Percentiles rank a stretch among this genome's conserved stretches.
Evolutionary conservation across 2,329 filamentous ascomycete species (phyloP).

Genomic region (Dryadomyces quercivorus): DNA sequence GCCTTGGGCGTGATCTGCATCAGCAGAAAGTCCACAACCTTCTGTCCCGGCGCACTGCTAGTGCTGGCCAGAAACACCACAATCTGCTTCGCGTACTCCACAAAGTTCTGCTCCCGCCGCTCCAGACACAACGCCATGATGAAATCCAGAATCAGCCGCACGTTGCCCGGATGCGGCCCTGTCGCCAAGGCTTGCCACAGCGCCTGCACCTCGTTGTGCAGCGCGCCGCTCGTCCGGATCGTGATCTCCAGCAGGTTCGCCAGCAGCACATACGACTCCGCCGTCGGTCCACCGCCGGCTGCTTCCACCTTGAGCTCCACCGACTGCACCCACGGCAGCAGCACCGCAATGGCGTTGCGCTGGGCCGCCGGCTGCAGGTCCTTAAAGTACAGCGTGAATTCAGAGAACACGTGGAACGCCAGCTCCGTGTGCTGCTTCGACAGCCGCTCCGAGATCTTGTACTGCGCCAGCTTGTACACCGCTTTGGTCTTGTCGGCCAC

Average conservation of each 20-base stretch:
- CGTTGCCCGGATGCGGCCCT: slow-evolving; percentile 84
- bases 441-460: slow-evolving; percentile 85
- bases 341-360: slow-evolving; percentile 85
- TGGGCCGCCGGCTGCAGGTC: slow-evolving; percentile 72
- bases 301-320: slow-evolving; percentile 88
- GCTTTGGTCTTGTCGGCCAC: slow-evolving; percentile 97
- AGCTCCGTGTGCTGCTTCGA: slow-evolving; percentile 80
- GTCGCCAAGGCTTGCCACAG: slow-evolving; percentile 94
- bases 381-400: slow-evolving; percentile 90
- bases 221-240: slow-evolving; percentile 72
- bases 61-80: slow-evolving; percentile 90
- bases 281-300: slow-evolving; percentile 70
- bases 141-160: slow-evolving; percentile 88
- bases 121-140: slow-evolving; percentile 91
- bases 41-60: slow-evolving; percentile 59
- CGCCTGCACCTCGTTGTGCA: slow-evolving; percentile 95
- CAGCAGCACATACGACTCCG: slow-evolving; percentile 85
- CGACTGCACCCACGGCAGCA: slow-evolving; percentile 91
- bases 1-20: slow-evolving; percentile 86
- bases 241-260: slow-evolving; percentile 95
- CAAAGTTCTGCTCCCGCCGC: slow-evolving; percentile 91
- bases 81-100: slow-evolving; percentile 95
- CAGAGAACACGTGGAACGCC: slow-evolving; percentile 89
- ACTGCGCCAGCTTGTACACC: slow-evolving; percentile 94
- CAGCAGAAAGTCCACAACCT: slow-evolving; percentile 87